These are phyloP conservation scores for Fusarium sp. DNA, from an alignment of 2,329 filamentous ascomycete species.

Conservation along the genomic window DNA sequence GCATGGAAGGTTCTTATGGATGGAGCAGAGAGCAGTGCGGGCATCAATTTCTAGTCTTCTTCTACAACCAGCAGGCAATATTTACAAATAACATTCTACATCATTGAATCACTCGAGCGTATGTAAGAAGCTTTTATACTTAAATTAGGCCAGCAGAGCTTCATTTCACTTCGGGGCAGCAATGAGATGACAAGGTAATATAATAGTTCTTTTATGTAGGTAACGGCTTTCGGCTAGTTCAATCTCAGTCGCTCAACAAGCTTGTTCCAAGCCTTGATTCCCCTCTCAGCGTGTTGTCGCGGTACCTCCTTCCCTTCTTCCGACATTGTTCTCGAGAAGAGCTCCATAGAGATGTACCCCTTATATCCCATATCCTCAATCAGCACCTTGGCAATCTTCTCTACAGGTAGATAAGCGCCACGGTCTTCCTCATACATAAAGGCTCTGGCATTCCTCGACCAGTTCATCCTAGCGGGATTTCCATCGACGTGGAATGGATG, in stretches of 20 bases:
- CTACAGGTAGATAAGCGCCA: background rate
- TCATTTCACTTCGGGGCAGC: background rate
- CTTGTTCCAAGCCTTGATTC: background rate
- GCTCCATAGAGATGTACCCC: conserved; percentile 13
- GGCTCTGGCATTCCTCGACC: conserved; percentile 13
- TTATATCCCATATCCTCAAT: conserved; percentile 8
- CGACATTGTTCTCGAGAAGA: conserved; percentile 18
- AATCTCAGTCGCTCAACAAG: background rate
- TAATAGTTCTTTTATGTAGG: background rate
- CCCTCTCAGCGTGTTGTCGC: background rate
- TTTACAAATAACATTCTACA: background rate
- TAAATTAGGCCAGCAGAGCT: too few relatives aligned
- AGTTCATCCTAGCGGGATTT: conserved; percentile 12
- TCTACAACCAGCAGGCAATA: fast-evolving
- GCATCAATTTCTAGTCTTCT: background rate
- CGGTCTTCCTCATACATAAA: conserved; percentile 12
- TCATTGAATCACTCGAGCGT: background rate
- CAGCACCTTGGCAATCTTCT: conserved; percentile 6
- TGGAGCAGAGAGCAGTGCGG: conserved; percentile 3
- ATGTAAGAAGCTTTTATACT: background rate
- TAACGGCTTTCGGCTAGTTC: background rate
- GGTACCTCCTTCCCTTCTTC: conserved; percentile 9
- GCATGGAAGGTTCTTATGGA: conserved; percentile 15
- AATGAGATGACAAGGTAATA: background rate
- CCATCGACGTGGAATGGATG: conserved; percentile 13